Evolutionary conservation across 257 asterid species (phyloP), one percentile per base, ranked within the genome.

Genomic region (Solanum gracilifrons): DNA sequence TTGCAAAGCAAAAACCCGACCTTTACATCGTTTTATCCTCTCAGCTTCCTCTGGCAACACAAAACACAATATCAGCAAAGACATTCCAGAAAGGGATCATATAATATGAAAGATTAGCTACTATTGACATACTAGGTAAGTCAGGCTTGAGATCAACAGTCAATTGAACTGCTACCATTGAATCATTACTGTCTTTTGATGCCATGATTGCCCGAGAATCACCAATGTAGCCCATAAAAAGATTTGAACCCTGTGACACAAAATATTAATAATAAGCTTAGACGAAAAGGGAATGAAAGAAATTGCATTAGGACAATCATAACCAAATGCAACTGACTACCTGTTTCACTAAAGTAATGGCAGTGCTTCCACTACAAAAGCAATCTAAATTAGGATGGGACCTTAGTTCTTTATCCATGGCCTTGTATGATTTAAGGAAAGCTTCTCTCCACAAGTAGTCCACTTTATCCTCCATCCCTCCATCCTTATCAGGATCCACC

Each of bases 331-430:
- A 48, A 29, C 82, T 85, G 7, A 27, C 3, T 92, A 97, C 99
- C 98, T 97, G 98, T 90, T 96, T 97, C 74, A 96, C 88, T 20
- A 97, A 85, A 20, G 95, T 93, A 82, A 97, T 94, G n/a, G 98
- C 97, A 62, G 99, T 97, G 95, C 99, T 95, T 80, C 99, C 99
- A 83, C 99, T 97, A 92, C 99, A 97, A 88, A 95, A 97, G 94
- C 99, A 97, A 91, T 97, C 99, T 69, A 97, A 60, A 92, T 92
- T 97, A 71, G 98, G 95, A 87, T 95, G 97, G 35, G 98, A 95
- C 92, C 96, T 94, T 88, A 97, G 89, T 77, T 97, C 99, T 89
- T 94, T 97, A 88, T 97, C 99, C 99, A 97, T 97, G 33, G 97
- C 93, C 92, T 94, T 97, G 89, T 89, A 97, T 48, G 99, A 90